Conservation (phyloP, 1,284 basidiomycete genomes). For the Thecaphora thlaspeos region DNA sequence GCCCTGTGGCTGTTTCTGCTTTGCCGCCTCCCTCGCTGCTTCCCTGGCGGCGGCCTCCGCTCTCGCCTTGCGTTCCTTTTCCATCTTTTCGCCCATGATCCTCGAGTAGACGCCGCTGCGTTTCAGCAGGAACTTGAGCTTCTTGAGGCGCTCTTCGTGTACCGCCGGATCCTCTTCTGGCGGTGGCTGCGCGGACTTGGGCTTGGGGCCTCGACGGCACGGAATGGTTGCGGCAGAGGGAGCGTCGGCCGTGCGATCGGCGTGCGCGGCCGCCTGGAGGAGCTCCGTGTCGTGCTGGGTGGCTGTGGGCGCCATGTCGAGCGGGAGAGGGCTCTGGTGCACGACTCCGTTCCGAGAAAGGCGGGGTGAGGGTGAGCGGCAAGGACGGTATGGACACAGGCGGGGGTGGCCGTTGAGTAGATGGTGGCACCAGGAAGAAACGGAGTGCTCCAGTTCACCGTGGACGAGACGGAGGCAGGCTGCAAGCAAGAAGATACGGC, state of each 20-base stretch:
- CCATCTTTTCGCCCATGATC: constrained; percentile 88
- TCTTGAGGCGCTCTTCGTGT: constrained; percentile 98
- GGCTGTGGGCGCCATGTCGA: constrained; percentile 68
- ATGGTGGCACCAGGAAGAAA: too few species aligned
- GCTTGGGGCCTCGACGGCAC: constrained; percentile 86
- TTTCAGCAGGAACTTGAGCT: constrained; percentile 87
- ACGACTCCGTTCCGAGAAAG: constrained; percentile 63
- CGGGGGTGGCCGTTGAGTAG: neutral
- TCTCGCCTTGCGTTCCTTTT: constrained; percentile 89
- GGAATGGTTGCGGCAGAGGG: constrained; percentile 87
- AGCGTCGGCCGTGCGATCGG: constrained; percentile 88
- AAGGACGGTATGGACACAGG: too few species aligned
- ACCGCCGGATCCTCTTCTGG: constrained; percentile 76
- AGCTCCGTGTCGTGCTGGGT: constrained; percentile 13
- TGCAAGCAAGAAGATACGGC: too few species aligned
- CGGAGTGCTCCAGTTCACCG: too few species aligned
- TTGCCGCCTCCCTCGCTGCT: too few species aligned
- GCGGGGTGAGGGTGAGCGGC: constrained; percentile 6
- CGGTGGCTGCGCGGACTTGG: constrained; percentile 76
- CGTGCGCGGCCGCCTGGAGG: constrained; percentile 59
- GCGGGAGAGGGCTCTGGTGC: constrained; percentile 69
- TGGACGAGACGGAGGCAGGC: too few species aligned
- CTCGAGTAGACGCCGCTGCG: constrained; percentile 96
- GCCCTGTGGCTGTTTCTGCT: too few species aligned
- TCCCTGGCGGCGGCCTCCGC: too few species aligned